These are phyloP conservation scores for Platanus orientalis DNA, from an alignment of 164 flowering plant genomes.

Conservation along the genomic window DNA sequence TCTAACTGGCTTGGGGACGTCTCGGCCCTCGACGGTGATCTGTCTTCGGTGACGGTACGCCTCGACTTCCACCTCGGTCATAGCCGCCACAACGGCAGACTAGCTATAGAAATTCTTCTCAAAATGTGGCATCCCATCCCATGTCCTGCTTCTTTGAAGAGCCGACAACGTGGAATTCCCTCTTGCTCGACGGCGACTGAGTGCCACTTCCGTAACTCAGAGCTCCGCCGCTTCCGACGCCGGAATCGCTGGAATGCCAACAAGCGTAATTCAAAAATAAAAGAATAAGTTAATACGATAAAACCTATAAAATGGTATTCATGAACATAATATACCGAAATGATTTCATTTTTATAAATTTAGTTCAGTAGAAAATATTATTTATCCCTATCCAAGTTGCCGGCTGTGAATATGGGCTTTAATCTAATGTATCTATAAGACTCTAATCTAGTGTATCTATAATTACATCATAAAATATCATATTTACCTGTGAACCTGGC, in stretches of 20 bases:
- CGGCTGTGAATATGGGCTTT: too few species aligned
- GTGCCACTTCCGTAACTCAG: conserved; percentile 31
- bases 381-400: too few species aligned
- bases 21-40: conserved; percentile 90
- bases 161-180: conserved; percentile 37
- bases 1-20: conserved; percentile 86
- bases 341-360: too few species aligned
- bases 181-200: conserved; percentile 39
- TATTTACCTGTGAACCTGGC: too few species aligned
- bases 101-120: conserved; percentile 96
- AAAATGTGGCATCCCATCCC: conserved; percentile 81
- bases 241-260: conserved; percentile 54
- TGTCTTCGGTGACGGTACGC: conserved; percentile 67
- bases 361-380: background rate
- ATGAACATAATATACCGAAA: too few species aligned
- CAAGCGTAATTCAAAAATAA: conserved; percentile 2
- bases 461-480: too few species aligned
- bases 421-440: too few species aligned
- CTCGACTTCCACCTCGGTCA: conserved; percentile 85
- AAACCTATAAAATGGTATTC: background rate
- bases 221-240: conserved; percentile 41
- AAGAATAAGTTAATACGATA: background rate
- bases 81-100: conserved; percentile 61
- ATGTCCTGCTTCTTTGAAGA: conserved; percentile 58
- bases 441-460: too few species aligned